A percentile compares a stretch with the other conserved stretches of the same genome.
phyloP scores from a whole-genome alignment of 306 rosid genomes.

The Lablab purpureus region DNA sequence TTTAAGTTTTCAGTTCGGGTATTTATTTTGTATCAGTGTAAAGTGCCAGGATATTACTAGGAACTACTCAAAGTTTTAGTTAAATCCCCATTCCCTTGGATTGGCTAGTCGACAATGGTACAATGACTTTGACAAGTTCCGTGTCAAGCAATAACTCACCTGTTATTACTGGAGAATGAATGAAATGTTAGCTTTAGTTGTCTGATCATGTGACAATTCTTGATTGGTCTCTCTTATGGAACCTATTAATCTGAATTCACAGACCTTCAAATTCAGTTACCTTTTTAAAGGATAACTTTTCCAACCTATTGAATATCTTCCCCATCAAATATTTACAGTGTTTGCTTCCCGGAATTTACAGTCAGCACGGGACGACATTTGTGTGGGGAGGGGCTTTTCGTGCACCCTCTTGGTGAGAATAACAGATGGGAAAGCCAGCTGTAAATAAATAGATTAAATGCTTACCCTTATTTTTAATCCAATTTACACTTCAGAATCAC shows the following conservation, averaged over 20 bases:
- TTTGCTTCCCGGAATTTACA: too few species aligned
- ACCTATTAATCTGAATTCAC: conserved; percentile 29
- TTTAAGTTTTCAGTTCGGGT: neutral
- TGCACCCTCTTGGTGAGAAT: too few species aligned
- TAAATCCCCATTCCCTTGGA: neutral
- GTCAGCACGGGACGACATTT: too few species aligned
- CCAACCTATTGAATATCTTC: conserved; percentile 31
- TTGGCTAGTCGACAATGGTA: conserved; percentile 12
- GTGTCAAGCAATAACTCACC: conserved; percentile 8
- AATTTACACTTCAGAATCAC: too few species aligned
- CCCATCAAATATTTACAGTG: conserved; percentile 30
- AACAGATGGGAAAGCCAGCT: too few species aligned
- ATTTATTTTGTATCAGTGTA: conserved; percentile 3
- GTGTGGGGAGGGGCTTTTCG: too few species aligned
- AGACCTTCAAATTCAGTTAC: conserved; percentile 27
- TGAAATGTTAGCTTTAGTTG: conserved; percentile 13
- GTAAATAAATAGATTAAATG: too few species aligned
- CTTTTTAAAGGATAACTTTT: conserved; percentile 14
- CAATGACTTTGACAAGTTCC: conserved; percentile 6
- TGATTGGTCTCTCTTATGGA: conserved; percentile 19
- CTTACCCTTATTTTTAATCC: too few species aligned
- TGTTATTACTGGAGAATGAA: conserved; percentile 10
- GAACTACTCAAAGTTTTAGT: too few species aligned
- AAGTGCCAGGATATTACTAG: neutral
- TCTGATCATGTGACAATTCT: neutral